Percentiles rank a stretch among this genome's conserved stretches.
Evolutionary conservation across 2,329 filamentous ascomycete species (phyloP).

Genomic region (Neofusicoccum kwambonambiense): DNA sequence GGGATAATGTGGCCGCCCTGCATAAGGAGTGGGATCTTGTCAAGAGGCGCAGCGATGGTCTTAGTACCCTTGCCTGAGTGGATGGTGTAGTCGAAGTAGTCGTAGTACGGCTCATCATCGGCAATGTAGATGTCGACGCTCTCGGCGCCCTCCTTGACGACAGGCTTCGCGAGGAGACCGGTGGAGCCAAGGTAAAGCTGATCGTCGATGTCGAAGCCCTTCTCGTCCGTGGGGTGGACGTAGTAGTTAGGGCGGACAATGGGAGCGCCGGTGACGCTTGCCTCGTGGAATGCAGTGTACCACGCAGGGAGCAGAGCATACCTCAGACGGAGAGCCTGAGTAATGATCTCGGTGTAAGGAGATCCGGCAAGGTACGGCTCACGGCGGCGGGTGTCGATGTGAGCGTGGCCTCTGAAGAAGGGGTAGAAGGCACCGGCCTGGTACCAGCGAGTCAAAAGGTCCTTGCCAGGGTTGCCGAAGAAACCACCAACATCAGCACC

Average conservation of each 20-base stretch:
- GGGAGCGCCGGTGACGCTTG: constrained; percentile 76
- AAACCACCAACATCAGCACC: constrained; percentile 97
- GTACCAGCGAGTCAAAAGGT: constrained; percentile 92
- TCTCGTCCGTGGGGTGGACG: constrained; percentile 81
- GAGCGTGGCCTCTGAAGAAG: constrained; percentile 95
- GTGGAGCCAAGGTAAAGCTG: constrained; percentile 89
- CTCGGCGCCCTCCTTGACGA: constrained; percentile 72
- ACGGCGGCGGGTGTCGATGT: constrained; percentile 91
- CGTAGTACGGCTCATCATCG: constrained; percentile 86
- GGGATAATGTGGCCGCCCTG: constrained; percentile 89
- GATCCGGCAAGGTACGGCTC: constrained; percentile 88
- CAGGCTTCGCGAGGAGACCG: constrained; percentile 88
- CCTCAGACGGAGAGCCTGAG: constrained; percentile 80
- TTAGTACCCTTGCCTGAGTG: constrained; percentile 73
- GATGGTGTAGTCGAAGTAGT: constrained; percentile 86
- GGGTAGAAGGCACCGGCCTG: constrained; percentile 96
- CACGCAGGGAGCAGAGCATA: constrained; percentile 88
- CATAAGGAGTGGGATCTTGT: constrained; percentile 87
- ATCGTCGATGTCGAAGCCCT: constrained; percentile 84
- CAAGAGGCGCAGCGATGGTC: constrained; percentile 72
- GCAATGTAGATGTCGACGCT: constrained; percentile 81
- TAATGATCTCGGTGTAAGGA: constrained; percentile 82
- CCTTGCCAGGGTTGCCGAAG: constrained; percentile 93
- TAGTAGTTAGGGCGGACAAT: constrained; percentile 93
- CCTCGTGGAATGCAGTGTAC: constrained; percentile 96